A percentile compares a stretch with the other conserved stretches of the same genome.
Conservation (phyloP, 2,329 filamentous ascomycete species). For the Alternaria gansuensis region DNA sequence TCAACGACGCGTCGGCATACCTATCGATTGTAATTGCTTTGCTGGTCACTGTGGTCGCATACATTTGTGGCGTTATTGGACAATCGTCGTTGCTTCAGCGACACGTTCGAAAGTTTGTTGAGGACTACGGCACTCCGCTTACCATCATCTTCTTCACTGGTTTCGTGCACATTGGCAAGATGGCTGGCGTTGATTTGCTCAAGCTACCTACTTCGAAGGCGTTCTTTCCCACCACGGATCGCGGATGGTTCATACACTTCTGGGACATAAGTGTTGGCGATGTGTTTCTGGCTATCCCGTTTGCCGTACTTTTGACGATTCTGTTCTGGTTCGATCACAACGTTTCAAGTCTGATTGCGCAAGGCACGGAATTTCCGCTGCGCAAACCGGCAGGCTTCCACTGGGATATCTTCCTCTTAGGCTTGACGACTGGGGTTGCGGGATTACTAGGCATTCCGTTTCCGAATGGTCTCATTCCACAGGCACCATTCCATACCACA, state of each 20-base stretch:
- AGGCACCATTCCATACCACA: conserved; percentile 68
- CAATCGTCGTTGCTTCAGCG: conserved; percentile 76
- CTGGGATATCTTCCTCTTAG: conserved; percentile 68
- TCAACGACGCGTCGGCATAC: conserved; percentile 71
- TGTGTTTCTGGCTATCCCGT: conserved; percentile 85
- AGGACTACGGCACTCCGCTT: conserved; percentile 83
- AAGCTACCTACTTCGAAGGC: conserved; percentile 78
- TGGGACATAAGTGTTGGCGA: conserved; percentile 78
- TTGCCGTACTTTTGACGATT: conserved; percentile 82
- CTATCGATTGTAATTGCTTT: conserved; percentile 79
- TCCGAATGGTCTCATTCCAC: conserved; percentile 67
- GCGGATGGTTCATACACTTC: conserved; percentile 81
- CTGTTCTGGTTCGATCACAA: conserved; percentile 93
- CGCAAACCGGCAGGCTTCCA: conserved; percentile 68
- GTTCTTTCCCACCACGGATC: conserved; percentile 78
- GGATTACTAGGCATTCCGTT: conserved; percentile 66
- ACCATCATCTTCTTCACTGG: conserved; percentile 81
- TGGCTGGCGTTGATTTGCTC: conserved; percentile 74
- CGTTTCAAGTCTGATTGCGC: conserved; percentile 64
- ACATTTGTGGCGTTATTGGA: conserved; percentile 76
- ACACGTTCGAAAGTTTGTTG: conserved; percentile 80
- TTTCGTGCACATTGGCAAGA: conserved; percentile 85
- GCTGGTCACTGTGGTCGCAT: conserved; percentile 79
- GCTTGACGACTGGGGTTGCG: conserved; percentile 64
- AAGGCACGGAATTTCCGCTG: conserved; percentile 65